Conservation (phyloP, 495 filamentous ascomycete species). For the Pyrenula massariospora region DNA sequence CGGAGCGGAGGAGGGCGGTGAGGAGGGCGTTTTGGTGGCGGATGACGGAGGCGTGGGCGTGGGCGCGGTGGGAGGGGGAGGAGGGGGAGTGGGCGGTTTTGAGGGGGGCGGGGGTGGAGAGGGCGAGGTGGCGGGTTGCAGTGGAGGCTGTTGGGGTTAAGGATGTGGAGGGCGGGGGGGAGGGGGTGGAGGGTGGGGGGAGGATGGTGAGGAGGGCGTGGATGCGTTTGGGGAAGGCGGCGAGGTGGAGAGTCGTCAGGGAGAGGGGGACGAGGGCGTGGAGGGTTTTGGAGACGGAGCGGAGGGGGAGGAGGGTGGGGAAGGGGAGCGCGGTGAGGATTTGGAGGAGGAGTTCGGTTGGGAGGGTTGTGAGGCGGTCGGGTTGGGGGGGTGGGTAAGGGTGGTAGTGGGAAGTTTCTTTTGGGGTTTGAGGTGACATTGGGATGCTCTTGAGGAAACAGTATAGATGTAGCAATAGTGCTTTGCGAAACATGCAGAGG, state of each 20-base stretch:
- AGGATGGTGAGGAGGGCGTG: background rate
- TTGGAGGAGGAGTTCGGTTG: conserved; percentile 12
- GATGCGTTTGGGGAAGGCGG: background rate
- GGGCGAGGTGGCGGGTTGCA: background rate
- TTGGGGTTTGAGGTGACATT: too few relatives aligned
- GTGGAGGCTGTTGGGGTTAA: background rate
- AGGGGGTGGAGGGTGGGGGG: background rate
- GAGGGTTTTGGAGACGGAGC: background rate
- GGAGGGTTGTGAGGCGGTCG: conserved; percentile 13
- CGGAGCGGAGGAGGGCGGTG: background rate
- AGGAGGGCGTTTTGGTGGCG: background rate
- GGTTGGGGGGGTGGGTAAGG: background rate
- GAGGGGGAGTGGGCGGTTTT: too few relatives aligned
- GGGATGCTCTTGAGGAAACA: too few relatives aligned
- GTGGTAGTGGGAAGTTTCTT: too few relatives aligned
- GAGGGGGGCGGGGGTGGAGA: background rate
- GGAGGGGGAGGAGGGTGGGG: background rate
- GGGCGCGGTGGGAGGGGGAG: background rate
- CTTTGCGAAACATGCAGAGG: too few relatives aligned
- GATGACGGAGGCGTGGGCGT: background rate
- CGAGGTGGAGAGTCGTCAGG: background rate
- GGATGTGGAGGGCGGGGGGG: background rate
- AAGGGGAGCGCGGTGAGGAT: conserved; percentile 7
- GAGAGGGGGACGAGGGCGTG: background rate
- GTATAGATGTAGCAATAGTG: too few relatives aligned